These are phyloP conservation scores for Diutina neorugosa DNA, from an alignment of 1,139 yeast genomes.

Conservation along the genomic window DNA sequence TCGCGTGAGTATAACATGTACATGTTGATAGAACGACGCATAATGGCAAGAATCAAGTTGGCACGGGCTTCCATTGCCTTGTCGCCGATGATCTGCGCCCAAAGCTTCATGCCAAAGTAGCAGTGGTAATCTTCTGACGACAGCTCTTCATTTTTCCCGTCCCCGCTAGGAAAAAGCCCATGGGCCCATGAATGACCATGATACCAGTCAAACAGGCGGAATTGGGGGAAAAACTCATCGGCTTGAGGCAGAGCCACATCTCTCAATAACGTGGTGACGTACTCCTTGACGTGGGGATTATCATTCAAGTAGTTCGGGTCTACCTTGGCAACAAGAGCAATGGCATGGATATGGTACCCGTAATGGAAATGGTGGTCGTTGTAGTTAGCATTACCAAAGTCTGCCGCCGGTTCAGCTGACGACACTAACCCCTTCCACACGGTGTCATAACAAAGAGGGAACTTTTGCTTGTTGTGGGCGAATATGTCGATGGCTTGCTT, in stretches of 20 bases:
- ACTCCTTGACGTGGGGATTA: slow-evolving; percentile 5
- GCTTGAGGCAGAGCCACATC: slow-evolving; percentile 9
- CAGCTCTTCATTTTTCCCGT: slow-evolving; percentile 36
- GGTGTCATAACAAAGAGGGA: slow-evolving; percentile 54
- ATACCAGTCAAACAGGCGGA: slow-evolving; percentile 32
- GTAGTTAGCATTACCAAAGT: slow-evolving; percentile 45
- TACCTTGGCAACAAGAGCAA: slow-evolving; percentile 12
- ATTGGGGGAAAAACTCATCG: slow-evolving; percentile 23
- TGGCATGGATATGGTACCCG: slow-evolving; percentile 42
- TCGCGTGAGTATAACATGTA: slow-evolving; percentile 30
- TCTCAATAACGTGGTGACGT: slow-evolving; percentile 7
- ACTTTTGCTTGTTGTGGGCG: slow-evolving; percentile 41
- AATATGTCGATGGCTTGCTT: slow-evolving; percentile 51
- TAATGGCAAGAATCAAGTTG: slow-evolving; percentile 29
- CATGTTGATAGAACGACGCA: slow-evolving; percentile 30
- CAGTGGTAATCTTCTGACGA: slow-evolving; percentile 36
- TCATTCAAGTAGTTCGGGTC: neutral
- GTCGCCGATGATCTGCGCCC: slow-evolving; percentile 23
- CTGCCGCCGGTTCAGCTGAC: slow-evolving; percentile 44
- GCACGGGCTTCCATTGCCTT: slow-evolving; percentile 25
- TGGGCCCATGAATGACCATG: slow-evolving; percentile 38
- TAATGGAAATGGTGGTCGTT: slow-evolving; percentile 36
- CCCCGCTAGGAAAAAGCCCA: slow-evolving; percentile 32
- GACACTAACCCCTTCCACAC: slow-evolving; percentile 70
- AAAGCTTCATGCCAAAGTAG: slow-evolving; percentile 31